Evolutionary conservation across 192 early-diverging fungal genomes (phyloP).

Genomic region (Backusella westeae): DNA sequence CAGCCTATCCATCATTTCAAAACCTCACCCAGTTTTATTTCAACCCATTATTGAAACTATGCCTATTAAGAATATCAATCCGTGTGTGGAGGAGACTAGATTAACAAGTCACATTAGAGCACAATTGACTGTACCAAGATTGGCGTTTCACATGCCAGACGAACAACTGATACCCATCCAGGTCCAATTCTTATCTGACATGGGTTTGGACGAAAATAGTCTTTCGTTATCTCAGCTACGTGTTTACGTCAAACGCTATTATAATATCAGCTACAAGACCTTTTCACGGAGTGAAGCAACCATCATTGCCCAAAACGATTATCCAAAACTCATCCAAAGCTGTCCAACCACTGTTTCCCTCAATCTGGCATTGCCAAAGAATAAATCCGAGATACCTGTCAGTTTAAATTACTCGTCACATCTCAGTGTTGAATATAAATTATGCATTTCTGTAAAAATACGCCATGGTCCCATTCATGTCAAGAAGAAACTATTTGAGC

Average conservation of each 20-base stretch:
- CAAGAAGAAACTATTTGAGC: constrained; percentile 22
- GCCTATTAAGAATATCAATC: not conserved
- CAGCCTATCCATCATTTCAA: not conserved
- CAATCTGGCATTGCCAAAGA: not conserved
- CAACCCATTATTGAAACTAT: constrained; percentile 16
- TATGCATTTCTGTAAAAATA: not conserved
- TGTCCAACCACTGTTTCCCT: not conserved
- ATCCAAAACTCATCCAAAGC: not conserved
- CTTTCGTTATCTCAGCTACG: not conserved
- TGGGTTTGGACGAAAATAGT: not conserved
- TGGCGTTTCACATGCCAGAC: constrained; percentile 5
- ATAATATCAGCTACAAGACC: constrained; percentile 14
- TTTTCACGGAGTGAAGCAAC: constrained; percentile 20
- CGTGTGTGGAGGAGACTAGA: not conserved
- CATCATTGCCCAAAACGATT: not conserved
- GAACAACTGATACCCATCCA: not conserved
- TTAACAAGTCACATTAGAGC: constrained; percentile 2
- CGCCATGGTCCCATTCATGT: constrained; percentile 13
- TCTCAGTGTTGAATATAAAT: constrained; percentile 14
- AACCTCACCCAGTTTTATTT: constrained; percentile 3
- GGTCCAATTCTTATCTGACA: not conserved
- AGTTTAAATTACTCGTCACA: constrained; percentile 12
- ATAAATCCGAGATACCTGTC: not conserved
- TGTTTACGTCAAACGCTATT: constrained; percentile 6
- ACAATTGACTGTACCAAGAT: constrained; percentile 1